Evolutionary conservation across 192 early-diverging fungal genomes (phyloP), one percentile per base, ranked within the genome.

Genomic region (Backusella australiensis): DNA sequence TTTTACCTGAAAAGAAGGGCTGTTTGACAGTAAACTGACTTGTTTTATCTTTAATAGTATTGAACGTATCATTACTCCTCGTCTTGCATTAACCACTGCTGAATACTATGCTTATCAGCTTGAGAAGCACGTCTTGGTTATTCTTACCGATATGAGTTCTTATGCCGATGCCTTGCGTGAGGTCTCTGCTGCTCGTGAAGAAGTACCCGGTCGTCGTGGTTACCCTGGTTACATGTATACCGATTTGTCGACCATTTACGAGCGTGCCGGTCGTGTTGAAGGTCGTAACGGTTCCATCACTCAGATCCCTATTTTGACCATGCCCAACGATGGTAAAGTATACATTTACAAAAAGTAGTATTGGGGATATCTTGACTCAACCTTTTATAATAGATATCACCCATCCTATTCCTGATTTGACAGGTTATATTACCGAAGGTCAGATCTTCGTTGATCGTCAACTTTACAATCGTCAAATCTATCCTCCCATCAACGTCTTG

Each of bases 191-290:
- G 97, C 97, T 17, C 94, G 98, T 85, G 98, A 99, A 88, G 98
- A 99, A 89, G 98, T 99, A 4, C 98, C 98, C 9, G 98, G 98
- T 82, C 95, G 98, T 83, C 95, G 97, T 83, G 98, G 98, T 79
- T 99, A 99, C 86, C 98, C 98, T 12, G 98, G 98, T 86, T 99
- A 99, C 83, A 99, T 99, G 98, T 99, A 99, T 89, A 99, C 98
- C 12, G 98, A 99, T 92, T 91, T 99, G 87, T 96, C 98, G 21
- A 99, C 97, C 74, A 99, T 99, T 80, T 99, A 99, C 81, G 98
- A 99, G 87, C 93, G 98, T 81, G 98, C 97, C 12, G 98, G 98
- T 66, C 95, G 98, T 77, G 98, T 99, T 15, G 93, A 93, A 67
- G 98, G 98, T 71, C 88, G 98, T 71, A 98, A 97, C 85, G 98